Evolutionary conservation across 2,329 filamentous ascomycete genomes (phyloP), one percentile per base, ranked within the genome.

Genomic region (Pseudopithomyces chartarum): DNA sequence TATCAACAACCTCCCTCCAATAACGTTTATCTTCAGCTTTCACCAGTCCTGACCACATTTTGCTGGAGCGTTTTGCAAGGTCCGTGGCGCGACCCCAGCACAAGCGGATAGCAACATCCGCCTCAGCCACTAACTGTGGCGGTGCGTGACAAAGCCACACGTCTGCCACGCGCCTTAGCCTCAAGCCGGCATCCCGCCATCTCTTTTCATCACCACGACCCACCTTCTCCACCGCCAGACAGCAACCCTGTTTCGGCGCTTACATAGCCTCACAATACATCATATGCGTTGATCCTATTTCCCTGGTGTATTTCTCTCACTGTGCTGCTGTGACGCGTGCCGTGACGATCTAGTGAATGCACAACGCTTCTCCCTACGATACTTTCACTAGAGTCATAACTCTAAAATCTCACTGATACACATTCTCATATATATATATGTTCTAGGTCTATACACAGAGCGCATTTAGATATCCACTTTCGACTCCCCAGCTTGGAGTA

Each of bases 181-280:
- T 51, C 43, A 38, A 49, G 12, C 32, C 1, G 15, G 23, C 44
- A 39, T 40, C 57, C 61, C 52, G 61, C 58, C 61, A 59, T 61
- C 59, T 56, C 45, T 17, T 56, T 61, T 53, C n/a, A n/a, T n/a
- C n/a, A n/a, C n/a, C n/a, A n/a, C n/a, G n/a, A n/a, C n/a, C n/a
- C n/a, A n/a, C n/a, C n/a, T n/a, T 44, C 23, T 34, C 17, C 23
- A 54, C 55, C 13, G 22, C 51, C 13, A 22, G 22, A 55, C 33
- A 36, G 43, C 33, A 62, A 44, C 49, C 47, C 42, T 58, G 47
- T 49, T 46, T 56, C 52, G 49, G 55, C 45, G 57, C 48, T n/a
- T 53, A 56, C 59, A 60, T 62, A 64, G 59, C 59, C 59, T 59
- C 55, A 42, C 13, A 50, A 56, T 53, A 45, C 40, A 40, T 34